A percentile compares a stretch with the other conserved stretches of the same genome.
Conservation (phyloP, 2,329 filamentous ascomycete genomes). For the Chaetomiaceae sp. region DNA sequence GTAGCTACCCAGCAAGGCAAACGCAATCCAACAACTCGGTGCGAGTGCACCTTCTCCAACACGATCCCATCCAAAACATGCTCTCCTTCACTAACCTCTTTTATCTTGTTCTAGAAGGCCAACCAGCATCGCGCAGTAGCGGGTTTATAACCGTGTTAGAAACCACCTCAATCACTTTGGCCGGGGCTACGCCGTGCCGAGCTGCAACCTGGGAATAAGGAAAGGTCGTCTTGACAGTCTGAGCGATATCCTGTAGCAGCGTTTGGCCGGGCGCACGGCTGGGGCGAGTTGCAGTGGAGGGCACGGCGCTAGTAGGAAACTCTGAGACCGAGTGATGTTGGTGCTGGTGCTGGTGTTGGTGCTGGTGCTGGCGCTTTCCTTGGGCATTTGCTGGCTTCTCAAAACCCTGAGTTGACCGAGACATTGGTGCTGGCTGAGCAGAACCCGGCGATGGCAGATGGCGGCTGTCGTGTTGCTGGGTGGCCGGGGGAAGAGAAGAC, state of each 20-base stretch:
- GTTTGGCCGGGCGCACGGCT: slow-evolving; percentile 36
- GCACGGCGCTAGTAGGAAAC: slow-evolving; percentile 11
- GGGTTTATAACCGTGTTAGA: slow-evolving; percentile 21
- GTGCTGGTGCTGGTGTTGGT: slow-evolving; percentile 31
- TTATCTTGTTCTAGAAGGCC: neutral
- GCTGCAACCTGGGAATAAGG: slow-evolving; percentile 44
- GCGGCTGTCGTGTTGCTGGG: neutral
- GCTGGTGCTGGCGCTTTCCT: neutral
- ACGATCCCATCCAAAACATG: no score
- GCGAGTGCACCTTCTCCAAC: no score
- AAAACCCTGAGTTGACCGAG: neutral
- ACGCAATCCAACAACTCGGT: no score
- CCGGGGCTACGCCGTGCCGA: slow-evolving; percentile 40
- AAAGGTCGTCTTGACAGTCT: slow-evolving; percentile 44
- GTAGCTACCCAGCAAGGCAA: no score
- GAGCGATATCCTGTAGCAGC: slow-evolving; percentile 38
- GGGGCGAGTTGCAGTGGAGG: neutral
- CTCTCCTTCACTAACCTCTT: no score
- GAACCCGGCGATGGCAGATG: neutral
- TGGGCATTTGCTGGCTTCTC: no score
- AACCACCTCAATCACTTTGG: slow-evolving; percentile 43
- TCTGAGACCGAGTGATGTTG: slow-evolving; percentile 21
- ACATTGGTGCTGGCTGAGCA: neutral
- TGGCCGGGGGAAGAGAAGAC: neutral
- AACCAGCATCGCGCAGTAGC: neutral